Evolutionary conservation across 2,329 filamentous ascomycete genomes (phyloP).

Genomic region (Epicoccum sorghinum): DNA sequence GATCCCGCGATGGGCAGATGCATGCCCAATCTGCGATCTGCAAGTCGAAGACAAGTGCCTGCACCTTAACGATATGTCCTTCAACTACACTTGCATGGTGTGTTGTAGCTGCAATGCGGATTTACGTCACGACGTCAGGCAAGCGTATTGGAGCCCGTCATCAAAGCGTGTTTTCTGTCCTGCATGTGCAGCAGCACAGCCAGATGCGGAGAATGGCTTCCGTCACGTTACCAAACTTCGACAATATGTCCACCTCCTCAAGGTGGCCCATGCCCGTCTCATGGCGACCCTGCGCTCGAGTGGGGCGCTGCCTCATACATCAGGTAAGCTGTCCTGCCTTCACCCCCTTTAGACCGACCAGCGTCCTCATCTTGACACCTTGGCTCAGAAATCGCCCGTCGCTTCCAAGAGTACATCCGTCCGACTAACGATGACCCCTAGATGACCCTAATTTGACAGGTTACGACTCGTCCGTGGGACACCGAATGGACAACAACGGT

Average conservation of each 20-base stretch:
- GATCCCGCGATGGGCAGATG: conserved; percentile 65
- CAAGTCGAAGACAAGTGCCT: conserved; percentile 96
- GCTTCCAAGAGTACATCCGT: conserved; percentile 38
- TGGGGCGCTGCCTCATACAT: conserved; percentile 77
- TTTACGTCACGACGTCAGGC: conserved; percentile 69
- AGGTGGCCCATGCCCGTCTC: conserved; percentile 87
- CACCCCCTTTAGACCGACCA: conserved; percentile 21
- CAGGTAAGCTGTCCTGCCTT: conserved; percentile 55
- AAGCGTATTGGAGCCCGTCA: conserved; percentile 72
- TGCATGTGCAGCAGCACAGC: conserved; percentile 65
- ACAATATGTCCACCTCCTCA: conserved; percentile 91
- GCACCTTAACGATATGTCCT: conserved; percentile 74
- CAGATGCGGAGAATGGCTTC: conserved; percentile 67
- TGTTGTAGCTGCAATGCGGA: conserved; percentile 76
- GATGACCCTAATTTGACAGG: conserved; percentile 73
- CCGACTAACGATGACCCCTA: conserved; percentile 44
- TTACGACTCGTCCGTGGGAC: conserved; percentile 71
- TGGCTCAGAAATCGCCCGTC: conserved; percentile 36
- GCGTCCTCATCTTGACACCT: conserved; percentile 41
- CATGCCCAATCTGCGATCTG: conserved; percentile 79
- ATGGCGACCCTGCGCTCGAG: conserved; percentile 84
- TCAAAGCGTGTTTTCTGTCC: conserved; percentile 75
- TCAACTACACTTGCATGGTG: conserved; percentile 80
- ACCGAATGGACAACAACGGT: conserved; percentile 57
- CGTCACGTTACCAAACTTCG: conserved; percentile 82